Percentiles rank a stretch among this genome's conserved stretches.
phyloP scores from a whole-genome alignment of 306 rosid species.

The Inga oerstediana region DNA sequence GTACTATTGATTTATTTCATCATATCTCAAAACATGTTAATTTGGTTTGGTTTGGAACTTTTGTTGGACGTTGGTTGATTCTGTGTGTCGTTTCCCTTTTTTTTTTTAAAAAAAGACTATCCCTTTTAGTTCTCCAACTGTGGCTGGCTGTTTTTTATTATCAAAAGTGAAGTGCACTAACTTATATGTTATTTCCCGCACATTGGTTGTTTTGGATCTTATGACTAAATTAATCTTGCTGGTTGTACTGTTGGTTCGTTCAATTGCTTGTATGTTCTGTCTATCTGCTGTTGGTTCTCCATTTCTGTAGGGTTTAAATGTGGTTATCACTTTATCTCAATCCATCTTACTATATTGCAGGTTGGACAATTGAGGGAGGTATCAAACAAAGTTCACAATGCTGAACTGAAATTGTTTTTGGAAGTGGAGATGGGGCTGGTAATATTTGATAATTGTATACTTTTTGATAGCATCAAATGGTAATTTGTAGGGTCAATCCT shows the following conservation, averaged over 20 bases:
- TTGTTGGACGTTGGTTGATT: conserved; percentile 4
- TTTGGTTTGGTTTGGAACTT: conserved; percentile 14
- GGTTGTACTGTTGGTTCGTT: background rate
- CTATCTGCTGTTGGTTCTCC: background rate
- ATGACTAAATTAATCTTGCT: conserved; percentile 1
- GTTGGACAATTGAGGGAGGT: conserved; percentile 53
- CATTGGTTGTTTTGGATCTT: conserved; percentile 11
- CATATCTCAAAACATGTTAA: background rate
- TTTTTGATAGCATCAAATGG: conserved; percentile 3
- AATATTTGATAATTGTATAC: conserved; percentile 22
- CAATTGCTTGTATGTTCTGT: conserved; percentile 6
- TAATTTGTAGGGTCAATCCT: background rate
- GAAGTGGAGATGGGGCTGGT: conserved; percentile 49
- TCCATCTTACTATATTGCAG: conserved; percentile 34
- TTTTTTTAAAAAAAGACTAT: background rate
- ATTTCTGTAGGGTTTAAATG: conserved; percentile 21
- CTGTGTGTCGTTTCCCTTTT: background rate
- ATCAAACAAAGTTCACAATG: conserved; percentile 49
- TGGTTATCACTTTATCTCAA: conserved; percentile 5
- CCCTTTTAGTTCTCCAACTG: background rate
- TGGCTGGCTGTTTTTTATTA: conserved; percentile 21
- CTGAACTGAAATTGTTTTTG: conserved; percentile 49
- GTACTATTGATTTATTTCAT: conserved; percentile 4
- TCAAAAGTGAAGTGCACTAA: conserved; percentile 12
- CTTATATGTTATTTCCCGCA: background rate